Base-by-base conservation (phyloP, 1,139 yeast genomes). In the Arxiozyma slooffiae region DNA sequence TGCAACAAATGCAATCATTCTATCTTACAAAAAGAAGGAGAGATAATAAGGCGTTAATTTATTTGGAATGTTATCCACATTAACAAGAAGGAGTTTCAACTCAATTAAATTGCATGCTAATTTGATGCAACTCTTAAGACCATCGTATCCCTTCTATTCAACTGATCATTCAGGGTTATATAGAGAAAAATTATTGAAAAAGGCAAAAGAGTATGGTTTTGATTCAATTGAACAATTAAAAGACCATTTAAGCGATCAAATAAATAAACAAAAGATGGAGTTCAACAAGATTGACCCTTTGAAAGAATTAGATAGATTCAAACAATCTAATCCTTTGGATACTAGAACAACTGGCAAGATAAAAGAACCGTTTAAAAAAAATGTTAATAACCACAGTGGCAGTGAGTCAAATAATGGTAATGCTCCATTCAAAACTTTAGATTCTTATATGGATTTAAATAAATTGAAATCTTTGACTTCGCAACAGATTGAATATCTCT, bases 401-500 rank as follows among this genome's bases (percentile, higher is more conserved):
- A 71, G 79, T 23, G 74, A 72, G 43, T 71, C 79, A 41, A 68
- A 69, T 11, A 59, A 71, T 0, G 17, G 18, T 23, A 24, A 7
- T 17, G 64, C 68, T 9, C 87, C 94, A 8, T 84, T 76, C 69
- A 89, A 88, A 67, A 81, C 86, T 0, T 71, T 92, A 52, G 74
- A 77, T 50, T 79, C 90, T 2, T 92, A 73, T 64, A 67, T 92
- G 47, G 89, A 86, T 51, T 73, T 81, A 9, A 85, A 77, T 1
- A 90, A 89, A 67, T 61, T 86, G 47, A 60, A 69, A 47, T 80
- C 74, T 7, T 70, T 85, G 24, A 77, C 80, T 2, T 59, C 67
- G 7, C 77, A 78, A 56, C 96, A 90, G 60, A 74, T 92, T 50
- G 95, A 86, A 60, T 76, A 77, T 61, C 72, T 92, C 39, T 92